A percentile compares a stretch with the other conserved stretches of the same genome.
Conservation (phyloP, 2,329 filamentous ascomycete genomes). For the Mycosphaerella arachidis region DNA sequence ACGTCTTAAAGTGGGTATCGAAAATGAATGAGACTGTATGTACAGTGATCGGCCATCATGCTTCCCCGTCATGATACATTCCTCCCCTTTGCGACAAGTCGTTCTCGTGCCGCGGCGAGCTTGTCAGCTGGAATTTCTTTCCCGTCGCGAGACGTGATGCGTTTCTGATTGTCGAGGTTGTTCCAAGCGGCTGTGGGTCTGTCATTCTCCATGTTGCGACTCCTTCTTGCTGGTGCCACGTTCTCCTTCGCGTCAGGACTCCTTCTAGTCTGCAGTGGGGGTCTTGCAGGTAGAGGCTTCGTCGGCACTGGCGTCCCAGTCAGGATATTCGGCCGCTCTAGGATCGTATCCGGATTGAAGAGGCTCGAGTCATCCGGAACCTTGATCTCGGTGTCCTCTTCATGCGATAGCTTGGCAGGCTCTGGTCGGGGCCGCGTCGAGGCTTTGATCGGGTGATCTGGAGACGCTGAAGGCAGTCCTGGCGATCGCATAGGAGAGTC, state of each 20-base stretch:
- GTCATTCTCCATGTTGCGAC: slow-evolving; percentile 14
- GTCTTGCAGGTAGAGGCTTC: neutral
- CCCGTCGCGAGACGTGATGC: neutral
- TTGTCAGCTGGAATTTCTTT: neutral
- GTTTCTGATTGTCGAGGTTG: neutral
- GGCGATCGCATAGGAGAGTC: slow-evolving; percentile 20
- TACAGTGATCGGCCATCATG: neutral
- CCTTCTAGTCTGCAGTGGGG: slow-evolving; percentile 4
- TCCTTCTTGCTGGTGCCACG: slow-evolving; percentile 13
- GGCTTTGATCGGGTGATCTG: slow-evolving; percentile 5
- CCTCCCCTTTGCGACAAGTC: neutral
- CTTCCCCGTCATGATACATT: neutral
- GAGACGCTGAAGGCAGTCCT: slow-evolving; percentile 9
- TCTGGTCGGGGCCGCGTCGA: neutral
- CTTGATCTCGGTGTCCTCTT: slow-evolving; percentile 9
- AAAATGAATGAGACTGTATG: neutral
- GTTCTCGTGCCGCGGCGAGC: neutral
- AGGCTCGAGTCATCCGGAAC: slow-evolving; percentile 18
- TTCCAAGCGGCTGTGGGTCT: slow-evolving; percentile 28
- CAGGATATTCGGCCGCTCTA: slow-evolving; percentile 8
- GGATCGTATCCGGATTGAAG: slow-evolving; percentile 14
- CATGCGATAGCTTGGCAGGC: neutral
- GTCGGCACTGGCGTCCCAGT: slow-evolving; percentile 8
- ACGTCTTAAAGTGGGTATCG: neutral
- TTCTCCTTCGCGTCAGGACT: slow-evolving; percentile 21